phyloP scores from a whole-genome alignment of 1,139 yeast genomes.

The Scheffersomyces lignicola region DNA sequence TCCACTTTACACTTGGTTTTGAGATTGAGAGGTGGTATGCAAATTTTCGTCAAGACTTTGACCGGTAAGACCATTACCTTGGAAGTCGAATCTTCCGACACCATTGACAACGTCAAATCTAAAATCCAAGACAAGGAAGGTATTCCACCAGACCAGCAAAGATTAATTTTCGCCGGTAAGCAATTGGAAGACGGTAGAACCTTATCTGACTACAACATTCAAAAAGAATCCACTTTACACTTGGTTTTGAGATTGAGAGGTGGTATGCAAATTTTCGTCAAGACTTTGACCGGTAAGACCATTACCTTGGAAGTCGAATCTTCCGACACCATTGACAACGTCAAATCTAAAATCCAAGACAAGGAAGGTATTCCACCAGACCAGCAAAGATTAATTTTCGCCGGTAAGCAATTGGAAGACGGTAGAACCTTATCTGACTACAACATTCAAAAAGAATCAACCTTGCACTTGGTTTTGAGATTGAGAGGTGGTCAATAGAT shows the following conservation, averaged over 20 bases:
- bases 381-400: constrained; percentile 56
- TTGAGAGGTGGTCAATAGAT: constrained; percentile 72
- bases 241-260: constrained; percentile 98
- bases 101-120: constrained; percentile 98
- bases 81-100: constrained; percentile 98
- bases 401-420: constrained; percentile 64
- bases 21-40: constrained; percentile 99
- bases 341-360: constrained; percentile 54
- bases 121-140: constrained; percentile 99
- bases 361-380: constrained; percentile 56
- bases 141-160: constrained; percentile 99
- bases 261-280: constrained; percentile 73
- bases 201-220: constrained; percentile 99
- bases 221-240: constrained; percentile 92
- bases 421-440: constrained; percentile 68
- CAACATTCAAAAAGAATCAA: constrained; percentile 68
- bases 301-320: constrained; percentile 71
- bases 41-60: constrained; percentile 96
- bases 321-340: constrained; percentile 71
- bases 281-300: constrained; percentile 69
- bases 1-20: constrained; percentile 89
- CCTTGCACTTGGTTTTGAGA: constrained; percentile 56
- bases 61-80: constrained; percentile 99
- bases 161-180: constrained; percentile 99
- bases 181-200: constrained; percentile 99